A percentile compares a stretch with the other conserved stretches of the same genome.
Conservation (phyloP, 1,284 basidiomycete genomes). For the Pisolithus thermaeus region DNA sequence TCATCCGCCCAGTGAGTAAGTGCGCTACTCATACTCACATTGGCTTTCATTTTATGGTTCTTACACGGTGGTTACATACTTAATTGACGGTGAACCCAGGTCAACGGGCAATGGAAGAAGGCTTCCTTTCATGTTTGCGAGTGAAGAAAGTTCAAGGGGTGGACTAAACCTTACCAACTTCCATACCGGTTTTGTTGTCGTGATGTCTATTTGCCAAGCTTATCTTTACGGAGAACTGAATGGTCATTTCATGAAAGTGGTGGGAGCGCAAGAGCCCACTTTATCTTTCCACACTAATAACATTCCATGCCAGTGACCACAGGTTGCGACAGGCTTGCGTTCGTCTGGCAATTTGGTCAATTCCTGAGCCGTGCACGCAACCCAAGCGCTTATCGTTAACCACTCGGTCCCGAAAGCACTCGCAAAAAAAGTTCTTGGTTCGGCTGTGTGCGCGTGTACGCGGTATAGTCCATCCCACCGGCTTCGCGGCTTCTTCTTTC, state of each 20-base stretch:
- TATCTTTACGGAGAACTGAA: not conserved
- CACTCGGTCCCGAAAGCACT: not conserved
- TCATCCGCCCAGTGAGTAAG: too few species aligned
- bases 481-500: not conserved
- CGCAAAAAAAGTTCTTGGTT: not conserved
- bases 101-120: slow-evolving; percentile 6
- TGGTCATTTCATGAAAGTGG: not conserved
- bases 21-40: too few species aligned
- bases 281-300: not conserved
- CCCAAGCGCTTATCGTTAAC: not conserved
- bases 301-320: not conserved
- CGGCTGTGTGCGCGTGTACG: slow-evolving; percentile 6
- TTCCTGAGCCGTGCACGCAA: not conserved
- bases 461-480: slow-evolving; percentile 11
- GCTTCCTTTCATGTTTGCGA: slow-evolving; percentile 11
- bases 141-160: slow-evolving; percentile 21
- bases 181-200: too few species aligned
- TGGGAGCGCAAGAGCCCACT: not conserved
- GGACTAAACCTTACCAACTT: slow-evolving; percentile 3
- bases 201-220: too few species aligned
- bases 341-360: not conserved
- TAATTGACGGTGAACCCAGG: too few species aligned
- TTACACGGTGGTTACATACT: too few species aligned
- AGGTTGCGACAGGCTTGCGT: not conserved
- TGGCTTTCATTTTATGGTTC: too few species aligned